Percentiles rank a stretch among this genome's conserved stretches.
These are phyloP conservation scores for Digitaria exilis DNA, from an alignment of 202 grass and related monocot species.

Conservation along the genomic window DNA sequence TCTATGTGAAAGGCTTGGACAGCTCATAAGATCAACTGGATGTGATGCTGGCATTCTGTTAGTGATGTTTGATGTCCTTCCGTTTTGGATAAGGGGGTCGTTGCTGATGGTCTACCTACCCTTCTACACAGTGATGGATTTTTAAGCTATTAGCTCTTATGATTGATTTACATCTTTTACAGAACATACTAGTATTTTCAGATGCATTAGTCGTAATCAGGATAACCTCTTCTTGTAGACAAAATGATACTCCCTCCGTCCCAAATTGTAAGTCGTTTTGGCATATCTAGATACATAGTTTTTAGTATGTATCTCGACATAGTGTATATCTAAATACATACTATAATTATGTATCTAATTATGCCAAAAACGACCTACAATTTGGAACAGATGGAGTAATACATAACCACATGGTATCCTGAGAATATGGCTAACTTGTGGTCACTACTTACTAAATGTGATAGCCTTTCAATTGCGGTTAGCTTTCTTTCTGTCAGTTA, in stretches of 20 bases:
- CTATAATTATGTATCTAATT: too few relatives aligned
- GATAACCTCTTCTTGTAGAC: not conserved
- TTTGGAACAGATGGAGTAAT: too few relatives aligned
- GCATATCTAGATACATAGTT: too few relatives aligned
- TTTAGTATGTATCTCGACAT: too few relatives aligned
- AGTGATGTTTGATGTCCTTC: not conserved
- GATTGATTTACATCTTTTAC: slow-evolving; percentile 10
- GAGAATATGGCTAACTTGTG: too few relatives aligned
- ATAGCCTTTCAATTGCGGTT: too few relatives aligned
- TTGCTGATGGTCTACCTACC: not conserved
- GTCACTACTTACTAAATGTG: too few relatives aligned
- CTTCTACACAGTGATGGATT: not conserved
- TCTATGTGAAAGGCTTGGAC: not conserved
- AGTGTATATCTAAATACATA: too few relatives aligned
- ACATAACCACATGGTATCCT: too few relatives aligned
- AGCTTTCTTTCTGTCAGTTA: too few relatives aligned
- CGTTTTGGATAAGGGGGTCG: not conserved
- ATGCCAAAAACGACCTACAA: too few relatives aligned
- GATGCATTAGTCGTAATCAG: not conserved
- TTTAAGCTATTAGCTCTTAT: not conserved
- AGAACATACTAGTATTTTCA: not conserved
- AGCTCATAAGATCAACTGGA: not conserved
- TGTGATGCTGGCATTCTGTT: not conserved
- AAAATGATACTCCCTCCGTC: not conserved
- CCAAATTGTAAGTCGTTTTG: too few relatives aligned